phyloP scores from a whole-genome alignment of 2,329 filamentous ascomycete species.

The Colletotrichum tofieldiae region DNA sequence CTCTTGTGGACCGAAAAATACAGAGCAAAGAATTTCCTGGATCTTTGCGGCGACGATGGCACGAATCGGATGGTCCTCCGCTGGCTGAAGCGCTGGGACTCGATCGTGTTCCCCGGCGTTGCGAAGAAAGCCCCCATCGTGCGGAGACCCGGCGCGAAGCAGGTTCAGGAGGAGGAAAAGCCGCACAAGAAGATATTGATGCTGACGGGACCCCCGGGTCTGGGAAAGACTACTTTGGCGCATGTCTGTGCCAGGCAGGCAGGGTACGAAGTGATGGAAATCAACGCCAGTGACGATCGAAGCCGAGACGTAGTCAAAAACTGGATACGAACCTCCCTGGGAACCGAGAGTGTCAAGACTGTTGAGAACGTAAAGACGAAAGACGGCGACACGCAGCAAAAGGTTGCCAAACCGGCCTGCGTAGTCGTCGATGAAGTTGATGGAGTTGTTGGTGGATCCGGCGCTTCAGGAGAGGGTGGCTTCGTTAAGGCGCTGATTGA shows the following conservation, averaged over 20 bases:
- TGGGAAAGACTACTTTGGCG: conserved; percentile 96
- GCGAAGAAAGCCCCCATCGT: conserved; percentile 68
- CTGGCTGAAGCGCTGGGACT: conserved; percentile 96
- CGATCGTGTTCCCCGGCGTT: conserved; percentile 88
- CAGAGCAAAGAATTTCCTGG: conserved; percentile 90
- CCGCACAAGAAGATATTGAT: conserved; percentile 90
- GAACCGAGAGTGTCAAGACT: conserved; percentile 92
- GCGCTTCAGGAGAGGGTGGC: conserved; percentile 86
- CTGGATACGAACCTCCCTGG: conserved; percentile 90
- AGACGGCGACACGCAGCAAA: conserved; percentile 67
- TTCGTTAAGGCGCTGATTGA: conserved; percentile 97
- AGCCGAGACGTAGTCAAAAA: conserved; percentile 92
- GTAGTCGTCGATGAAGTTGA: conserved; percentile 98
- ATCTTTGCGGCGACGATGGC: conserved; percentile 93
- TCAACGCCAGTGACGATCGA: conserved; percentile 97
- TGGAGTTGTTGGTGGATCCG: conserved; percentile 87
- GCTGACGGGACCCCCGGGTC: conserved; percentile 89
- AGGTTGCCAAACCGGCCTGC: conserved; percentile 88
- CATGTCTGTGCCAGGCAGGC: conserved; percentile 97
- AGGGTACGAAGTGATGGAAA: conserved; percentile 96
- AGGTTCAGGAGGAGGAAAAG: conserved; percentile 74
- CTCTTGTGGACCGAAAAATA: conserved; percentile 98
- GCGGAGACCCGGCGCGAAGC: conserved; percentile 60
- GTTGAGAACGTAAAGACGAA: conserved; percentile 75
- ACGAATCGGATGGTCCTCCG: conserved; percentile 92